These are phyloP conservation scores for Cladosporium sp. DNA, from an alignment of 2,329 filamentous ascomycete genomes.

Conservation along the genomic window DNA sequence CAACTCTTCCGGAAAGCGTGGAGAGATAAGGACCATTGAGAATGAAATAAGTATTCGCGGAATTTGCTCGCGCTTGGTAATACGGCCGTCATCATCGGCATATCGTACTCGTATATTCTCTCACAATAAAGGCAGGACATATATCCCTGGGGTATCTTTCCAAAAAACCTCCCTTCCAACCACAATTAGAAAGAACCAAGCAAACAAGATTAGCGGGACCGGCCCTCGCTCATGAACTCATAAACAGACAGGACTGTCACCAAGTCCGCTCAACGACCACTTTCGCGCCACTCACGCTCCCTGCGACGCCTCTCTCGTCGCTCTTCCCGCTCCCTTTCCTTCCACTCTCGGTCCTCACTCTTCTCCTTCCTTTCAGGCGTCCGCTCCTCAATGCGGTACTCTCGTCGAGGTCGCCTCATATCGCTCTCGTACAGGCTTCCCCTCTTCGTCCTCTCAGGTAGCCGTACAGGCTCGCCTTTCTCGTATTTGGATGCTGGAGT, in stretches of 20 bases:
- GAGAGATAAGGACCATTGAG: not conserved
- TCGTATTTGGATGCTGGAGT: conserved; percentile 3
- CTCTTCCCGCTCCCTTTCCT: conserved; percentile 16
- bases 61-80: not conserved
- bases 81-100: not conserved
- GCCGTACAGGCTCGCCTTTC: conserved; percentile 6
- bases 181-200: not conserved
- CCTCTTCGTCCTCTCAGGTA: conserved; percentile 17
- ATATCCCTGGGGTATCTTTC: not conserved
- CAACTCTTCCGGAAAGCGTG: not conserved
- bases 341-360: conserved; percentile 13
- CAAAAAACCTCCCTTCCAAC: not conserved
- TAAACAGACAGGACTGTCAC: conserved; percentile 1
- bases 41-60: not conserved
- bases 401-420: conserved; percentile 17
- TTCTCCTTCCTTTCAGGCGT: conserved; percentile 7
- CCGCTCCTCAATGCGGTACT: conserved; percentile 19
- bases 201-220: conserved; percentile 1
- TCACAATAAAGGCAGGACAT: not conserved
- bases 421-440: conserved; percentile 20
- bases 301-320: conserved; percentile 13
- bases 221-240: conserved; percentile 5
- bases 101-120: not conserved
- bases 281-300: conserved; percentile 10
- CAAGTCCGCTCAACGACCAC: conserved; percentile 5